Evolutionary conservation across 768 basidiomycete genomes (phyloP).

Genomic region (Lactifluus subvellereus): DNA sequence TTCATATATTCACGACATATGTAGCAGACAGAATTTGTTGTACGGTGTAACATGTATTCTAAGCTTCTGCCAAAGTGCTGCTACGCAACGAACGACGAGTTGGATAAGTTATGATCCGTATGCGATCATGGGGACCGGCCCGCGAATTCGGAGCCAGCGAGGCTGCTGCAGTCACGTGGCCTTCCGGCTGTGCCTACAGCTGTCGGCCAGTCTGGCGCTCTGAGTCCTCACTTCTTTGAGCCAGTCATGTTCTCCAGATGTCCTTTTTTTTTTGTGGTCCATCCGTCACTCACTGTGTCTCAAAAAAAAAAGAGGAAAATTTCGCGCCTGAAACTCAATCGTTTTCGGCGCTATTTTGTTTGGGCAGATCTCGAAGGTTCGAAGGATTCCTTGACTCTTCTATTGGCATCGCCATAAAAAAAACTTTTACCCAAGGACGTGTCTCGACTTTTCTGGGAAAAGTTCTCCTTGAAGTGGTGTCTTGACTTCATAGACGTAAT

Average conservation of each 20-base stretch:
- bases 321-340: not conserved
- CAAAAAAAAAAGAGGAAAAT: too few species aligned
- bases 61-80: too few species aligned
- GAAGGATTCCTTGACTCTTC: not conserved
- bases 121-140: too few species aligned
- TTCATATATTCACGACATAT: too few species aligned
- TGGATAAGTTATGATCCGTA: too few species aligned
- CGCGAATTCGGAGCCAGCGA: too few species aligned
- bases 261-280: conserved; percentile 1
- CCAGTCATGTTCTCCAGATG: not conserved
- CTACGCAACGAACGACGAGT: too few species aligned
- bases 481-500: not conserved
- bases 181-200: too few species aligned
- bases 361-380: conserved; percentile 23
- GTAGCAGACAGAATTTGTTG: too few species aligned
- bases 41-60: too few species aligned
- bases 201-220: too few species aligned
- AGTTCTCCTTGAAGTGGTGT: not conserved
- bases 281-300: conserved; percentile 11
- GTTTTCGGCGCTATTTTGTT: conserved; percentile 8
- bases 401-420: not conserved
- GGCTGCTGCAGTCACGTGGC: not conserved
- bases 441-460: not conserved
- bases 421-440: conserved; percentile 6
- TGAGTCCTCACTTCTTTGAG: not conserved